Evolutionary conservation across 2,329 filamentous ascomycete species (phyloP).

Genomic region (Cytospora piceae): DNA sequence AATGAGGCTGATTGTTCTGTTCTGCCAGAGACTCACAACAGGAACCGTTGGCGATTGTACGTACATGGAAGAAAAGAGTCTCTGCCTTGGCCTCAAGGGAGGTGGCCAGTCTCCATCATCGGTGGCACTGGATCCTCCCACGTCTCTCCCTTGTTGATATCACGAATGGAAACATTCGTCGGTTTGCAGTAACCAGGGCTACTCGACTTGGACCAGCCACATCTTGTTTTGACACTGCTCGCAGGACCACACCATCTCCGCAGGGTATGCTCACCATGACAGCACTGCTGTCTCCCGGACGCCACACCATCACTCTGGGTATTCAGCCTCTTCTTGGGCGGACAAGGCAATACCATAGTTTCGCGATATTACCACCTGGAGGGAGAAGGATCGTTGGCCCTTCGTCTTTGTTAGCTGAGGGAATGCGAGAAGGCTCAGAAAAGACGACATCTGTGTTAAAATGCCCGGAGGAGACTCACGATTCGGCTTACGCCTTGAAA

Average conservation of each 20-base stretch:
- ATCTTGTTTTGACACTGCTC: no score
- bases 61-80: neutral
- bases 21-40: neutral
- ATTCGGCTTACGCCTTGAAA: neutral
- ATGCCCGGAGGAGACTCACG: neutral
- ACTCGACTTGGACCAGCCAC: no score
- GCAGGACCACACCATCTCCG: no score
- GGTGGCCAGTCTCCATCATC: neutral
- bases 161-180: neutral
- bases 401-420: neutral
- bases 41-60: no score
- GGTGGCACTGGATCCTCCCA: neutral
- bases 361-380: no score
- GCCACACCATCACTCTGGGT: slow-evolving; percentile 4
- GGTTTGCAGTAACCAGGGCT: neutral
- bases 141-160: neutral
- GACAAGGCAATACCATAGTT: neutral
- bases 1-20: neutral
- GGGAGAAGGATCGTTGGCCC: neutral
- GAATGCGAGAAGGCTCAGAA: neutral
- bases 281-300: no score
- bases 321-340: neutral
- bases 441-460: neutral
- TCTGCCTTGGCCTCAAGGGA: neutral
- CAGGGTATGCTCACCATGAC: no score